A percentile compares a stretch with the other conserved stretches of the same genome.
phyloP scores from a whole-genome alignment of 1,139 yeast genomes.

The Candida pseudoviswanathii region DNA sequence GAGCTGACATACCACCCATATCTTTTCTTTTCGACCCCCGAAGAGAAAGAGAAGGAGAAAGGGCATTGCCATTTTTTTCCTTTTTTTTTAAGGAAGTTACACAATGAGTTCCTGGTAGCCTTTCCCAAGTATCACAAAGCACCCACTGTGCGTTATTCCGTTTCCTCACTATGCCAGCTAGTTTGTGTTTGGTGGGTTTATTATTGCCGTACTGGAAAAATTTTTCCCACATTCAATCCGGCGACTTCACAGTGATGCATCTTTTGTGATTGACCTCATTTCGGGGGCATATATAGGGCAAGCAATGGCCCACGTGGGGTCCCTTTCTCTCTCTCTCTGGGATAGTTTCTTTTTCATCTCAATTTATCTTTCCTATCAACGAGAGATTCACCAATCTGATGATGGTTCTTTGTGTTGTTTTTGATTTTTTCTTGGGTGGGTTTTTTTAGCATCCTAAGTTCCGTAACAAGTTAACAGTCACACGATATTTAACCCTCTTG shows the following conservation, averaged over 20 bases:
- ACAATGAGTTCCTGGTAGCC: neutral
- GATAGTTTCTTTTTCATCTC: neutral
- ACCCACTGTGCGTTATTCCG: neutral
- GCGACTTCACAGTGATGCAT: neutral
- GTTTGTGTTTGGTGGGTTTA: neutral
- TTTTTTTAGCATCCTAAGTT: neutral
- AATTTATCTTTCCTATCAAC: too few species aligned
- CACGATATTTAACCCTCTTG: conserved; percentile 5
- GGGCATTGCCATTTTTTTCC: neutral
- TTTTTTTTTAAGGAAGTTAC: neutral
- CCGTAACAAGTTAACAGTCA: neutral
- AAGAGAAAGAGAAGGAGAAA: neutral
- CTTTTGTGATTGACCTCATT: neutral
- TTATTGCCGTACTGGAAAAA: neutral
- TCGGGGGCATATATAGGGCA: neutral
- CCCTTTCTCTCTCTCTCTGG: neutral
- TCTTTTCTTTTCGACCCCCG: neutral
- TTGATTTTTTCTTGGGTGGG: neutral
- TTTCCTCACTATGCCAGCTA: neutral
- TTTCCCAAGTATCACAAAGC: neutral
- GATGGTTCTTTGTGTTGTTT: neutral
- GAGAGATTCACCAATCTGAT: neutral
- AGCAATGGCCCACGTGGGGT: conserved; percentile 4
- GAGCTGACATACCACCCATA: neutral
- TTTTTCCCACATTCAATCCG: neutral